A percentile compares a stretch with the other conserved stretches of the same genome.
Conservation (phyloP, 1,284 basidiomycete genomes). For the Sporisorium sorghi region DNA sequence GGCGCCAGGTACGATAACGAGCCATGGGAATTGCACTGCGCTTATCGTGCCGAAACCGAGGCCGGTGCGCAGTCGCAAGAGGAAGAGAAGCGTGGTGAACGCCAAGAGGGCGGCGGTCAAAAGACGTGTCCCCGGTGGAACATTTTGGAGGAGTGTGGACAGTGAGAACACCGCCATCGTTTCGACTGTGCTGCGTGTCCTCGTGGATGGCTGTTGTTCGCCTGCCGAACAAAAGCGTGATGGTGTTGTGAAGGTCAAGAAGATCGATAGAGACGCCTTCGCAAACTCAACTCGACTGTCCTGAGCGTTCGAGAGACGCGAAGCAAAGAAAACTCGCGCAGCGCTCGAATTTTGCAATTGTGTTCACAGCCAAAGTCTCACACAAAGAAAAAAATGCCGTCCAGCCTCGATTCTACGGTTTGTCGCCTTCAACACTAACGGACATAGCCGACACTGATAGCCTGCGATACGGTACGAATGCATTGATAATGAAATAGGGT, state of each 20-base stretch:
- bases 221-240: neutral
- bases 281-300: conserved; percentile 4
- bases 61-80: conserved; percentile 53
- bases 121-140: conserved; percentile 40
- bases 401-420: too few relatives aligned
- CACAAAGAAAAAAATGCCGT: neutral
- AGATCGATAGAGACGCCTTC: conserved; percentile 11
- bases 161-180: conserved; percentile 54
- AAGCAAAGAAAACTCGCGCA: neutral
- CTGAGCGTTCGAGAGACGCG: neutral
- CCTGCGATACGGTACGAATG: neutral
- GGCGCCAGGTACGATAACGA: conserved; percentile 85
- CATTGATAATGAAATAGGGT: conserved; percentile 3
- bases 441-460: too few relatives aligned
- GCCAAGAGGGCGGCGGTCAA: conserved; percentile 44
- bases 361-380: neutral
- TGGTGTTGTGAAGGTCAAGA: neutral
- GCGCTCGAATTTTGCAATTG: neutral
- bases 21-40: conserved; percentile 76
- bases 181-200: neutral
- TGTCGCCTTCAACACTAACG: neutral
- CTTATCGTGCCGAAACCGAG: conserved; percentile 69
- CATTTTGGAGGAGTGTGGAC: conserved; percentile 44
- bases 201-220: neutral
- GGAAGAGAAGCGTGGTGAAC: conserved; percentile 44